Evolutionary conservation across 2,329 filamentous ascomycete genomes (phyloP), one percentile per base, ranked within the genome.

Genomic region (Sarocladiaceae sp.): DNA sequence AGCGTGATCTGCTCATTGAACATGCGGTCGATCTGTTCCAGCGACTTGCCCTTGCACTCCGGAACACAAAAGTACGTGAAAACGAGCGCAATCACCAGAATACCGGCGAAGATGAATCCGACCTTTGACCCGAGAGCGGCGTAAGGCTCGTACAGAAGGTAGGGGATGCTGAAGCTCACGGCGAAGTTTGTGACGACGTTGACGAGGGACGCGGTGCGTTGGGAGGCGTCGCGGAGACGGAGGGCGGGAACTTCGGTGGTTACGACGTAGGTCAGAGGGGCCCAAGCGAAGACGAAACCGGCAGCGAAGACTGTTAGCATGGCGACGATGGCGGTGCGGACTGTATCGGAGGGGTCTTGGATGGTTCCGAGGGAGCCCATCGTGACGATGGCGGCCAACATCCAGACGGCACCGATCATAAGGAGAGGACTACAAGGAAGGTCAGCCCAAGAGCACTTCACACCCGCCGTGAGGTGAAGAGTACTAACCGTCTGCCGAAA

Each of bases 111-210:
- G 15, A 61, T 58, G 40, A 58, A 61, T 3, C 59, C 55, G n/a
- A 70, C 63, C 51, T 68, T 69, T 8, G 63, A 59, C 1, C 63
- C 61, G 2, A 71, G 60, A 22, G 60, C 57, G 1, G 65, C 68
- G 31, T 68, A 67, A 6, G 63, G 61, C 5, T 60, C 59, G 46
- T 69, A 60, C 15, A 69, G 58, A 20, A 71, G 62, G 53, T 71
- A 71, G 0, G 69, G 71, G 8, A 68, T 61, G 17, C 59, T 62
- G 50, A 71, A 71, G 2, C 60, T 64, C 3, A 70, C 62, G 5
- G 63, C 57, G 53, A 61, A 64, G 28, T 69, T 62, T 47, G 61
- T 62, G 18, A 60, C 52, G 29, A 70, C 57, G 50, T 65, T 68
- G 48, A 66, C 56, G 12, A 61, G 53, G 7, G 58, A 64, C 2